phyloP scores from a whole-genome alignment of 352 stramenopile species.

The Phytophthora tubulina region DNA sequence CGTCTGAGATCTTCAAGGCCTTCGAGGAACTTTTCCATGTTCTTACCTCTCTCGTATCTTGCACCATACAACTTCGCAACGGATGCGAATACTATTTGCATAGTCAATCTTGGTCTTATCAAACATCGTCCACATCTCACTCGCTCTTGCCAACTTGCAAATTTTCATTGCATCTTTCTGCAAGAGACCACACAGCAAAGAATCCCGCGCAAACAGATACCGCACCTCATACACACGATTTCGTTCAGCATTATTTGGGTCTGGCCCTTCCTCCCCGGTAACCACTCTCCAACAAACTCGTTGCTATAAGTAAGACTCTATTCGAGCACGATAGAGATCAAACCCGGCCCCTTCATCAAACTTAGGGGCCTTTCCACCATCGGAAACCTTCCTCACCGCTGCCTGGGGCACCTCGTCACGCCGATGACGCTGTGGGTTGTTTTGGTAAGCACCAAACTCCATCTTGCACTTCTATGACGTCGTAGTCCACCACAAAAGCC shows the following conservation, averaged over 20 bases:
- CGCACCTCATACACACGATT: not conserved
- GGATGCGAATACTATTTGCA: not conserved
- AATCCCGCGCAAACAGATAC: conserved; percentile 1
- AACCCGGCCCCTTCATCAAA: conserved; percentile 7
- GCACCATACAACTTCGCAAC: not conserved
- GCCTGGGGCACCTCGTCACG: too few relatives aligned
- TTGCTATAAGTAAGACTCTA: conserved; percentile 6
- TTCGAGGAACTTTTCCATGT: conserved; percentile 10
- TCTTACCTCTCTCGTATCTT: conserved; percentile 1
- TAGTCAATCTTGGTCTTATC: conserved; percentile 2
- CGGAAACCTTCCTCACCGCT: too few relatives aligned
- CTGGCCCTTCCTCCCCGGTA: not conserved
- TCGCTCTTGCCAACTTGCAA: not conserved
- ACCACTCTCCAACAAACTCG: conserved; percentile 5
- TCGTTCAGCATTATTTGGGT: not conserved
- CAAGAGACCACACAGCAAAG: not conserved
- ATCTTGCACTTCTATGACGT: not conserved
- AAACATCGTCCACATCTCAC: conserved; percentile 12
- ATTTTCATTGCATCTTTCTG: conserved; percentile 8
- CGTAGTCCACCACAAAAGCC: not conserved
- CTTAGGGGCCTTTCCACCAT: not conserved
- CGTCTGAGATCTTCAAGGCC: conserved; percentile 1
- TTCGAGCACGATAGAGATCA: conserved; percentile 5
- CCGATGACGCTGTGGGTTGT: not conserved
- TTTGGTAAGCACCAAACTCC: not conserved